These are phyloP conservation scores for Magnusiomyces sp. DNA, from an alignment of 1,139 yeast genomes.

Conservation along the genomic window DNA sequence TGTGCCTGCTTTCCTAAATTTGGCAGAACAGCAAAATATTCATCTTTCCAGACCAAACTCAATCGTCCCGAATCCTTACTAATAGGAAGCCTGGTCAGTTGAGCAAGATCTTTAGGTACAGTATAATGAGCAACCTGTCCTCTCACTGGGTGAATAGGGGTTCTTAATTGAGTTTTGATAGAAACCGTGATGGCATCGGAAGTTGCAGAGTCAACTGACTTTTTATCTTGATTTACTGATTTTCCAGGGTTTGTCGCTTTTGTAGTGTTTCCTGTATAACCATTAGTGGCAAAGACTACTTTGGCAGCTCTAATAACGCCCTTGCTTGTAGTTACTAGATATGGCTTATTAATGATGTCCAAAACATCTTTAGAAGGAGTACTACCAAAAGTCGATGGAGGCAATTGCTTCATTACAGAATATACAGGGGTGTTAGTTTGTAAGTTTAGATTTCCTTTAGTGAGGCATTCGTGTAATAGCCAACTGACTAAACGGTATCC, in stretches of 20 bases:
- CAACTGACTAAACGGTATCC: constrained; percentile 35
- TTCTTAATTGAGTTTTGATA: constrained; percentile 4
- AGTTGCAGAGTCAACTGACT: background rate
- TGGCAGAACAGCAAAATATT: constrained; percentile 20
- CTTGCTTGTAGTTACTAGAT: constrained; percentile 27
- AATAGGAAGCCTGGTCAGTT: background rate
- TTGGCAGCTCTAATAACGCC: constrained; percentile 31
- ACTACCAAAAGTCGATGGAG: constrained; percentile 18
- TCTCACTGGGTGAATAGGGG: constrained; percentile 21
- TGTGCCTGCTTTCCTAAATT: constrained; percentile 6
- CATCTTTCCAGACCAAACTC: constrained; percentile 21
- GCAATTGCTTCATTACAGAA: constrained; percentile 20
- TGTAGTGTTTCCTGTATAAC: constrained; percentile 29
- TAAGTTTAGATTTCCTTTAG: constrained; percentile 30
- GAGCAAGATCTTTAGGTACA: background rate
- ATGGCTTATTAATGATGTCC: background rate
- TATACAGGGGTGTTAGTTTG: constrained; percentile 36
- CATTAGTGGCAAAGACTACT: constrained; percentile 38
- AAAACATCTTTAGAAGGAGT: constrained; percentile 7
- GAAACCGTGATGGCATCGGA: background rate
- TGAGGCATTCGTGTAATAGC: constrained; percentile 28
- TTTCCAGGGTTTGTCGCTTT: background rate
- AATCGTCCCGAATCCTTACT: constrained; percentile 9
- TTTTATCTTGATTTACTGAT: background rate
- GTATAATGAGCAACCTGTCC: constrained; percentile 22